Base-by-base conservation (phyloP, 2,329 filamentous ascomycete species). In the Penicillium rolfsii region DNA sequence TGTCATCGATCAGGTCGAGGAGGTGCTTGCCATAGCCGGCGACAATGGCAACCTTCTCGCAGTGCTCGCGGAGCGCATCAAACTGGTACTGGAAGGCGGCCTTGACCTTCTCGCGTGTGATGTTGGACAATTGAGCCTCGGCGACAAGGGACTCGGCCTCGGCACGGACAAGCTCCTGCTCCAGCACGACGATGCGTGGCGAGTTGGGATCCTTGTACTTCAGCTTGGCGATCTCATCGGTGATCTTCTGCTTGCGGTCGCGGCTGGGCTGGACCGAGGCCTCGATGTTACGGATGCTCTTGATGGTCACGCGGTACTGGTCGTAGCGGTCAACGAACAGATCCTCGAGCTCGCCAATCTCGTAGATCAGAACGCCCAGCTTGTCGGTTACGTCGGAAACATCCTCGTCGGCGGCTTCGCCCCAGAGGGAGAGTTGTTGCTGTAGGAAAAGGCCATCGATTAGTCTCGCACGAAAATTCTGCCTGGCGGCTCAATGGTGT, bases 181-280 rank as follows among this genome's bases (percentile, higher is more conserved):
- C 95, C 58, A 99, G 89, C 43, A 99, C 93, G 60, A 97, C 93
- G 70, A 99, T 97, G 82, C 93, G 95, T 66, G 94, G 93, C 38
- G 93, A 97, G 83, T 96, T 97, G 69, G 95, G 95, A 80, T 99
- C 95, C 84, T 99, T 99, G 87, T 98, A 99, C 81, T 99, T 99
- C 72, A 99, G 87, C 79, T 98, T 94, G 54, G 95, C 94, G 71
- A 99, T 99, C 77, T 98, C 92, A 77, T 99, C 95, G 72, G 92
- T 97, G 74, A 99, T 98, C 82, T 98, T 99, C 79, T 98, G 94
- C 84, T 99, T 99, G 79, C 95, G 91, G 81, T 99, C 95, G 81
- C 95, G 87, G 83, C 93, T 97, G 59, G 95, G 95, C 81, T 99
- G 95, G 54, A 99, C 95, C 24, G 94, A 98, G 61, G 94, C 93